phyloP scores from a whole-genome alignment of 129 eudicot species.

The Flaveria linearis region DNA sequence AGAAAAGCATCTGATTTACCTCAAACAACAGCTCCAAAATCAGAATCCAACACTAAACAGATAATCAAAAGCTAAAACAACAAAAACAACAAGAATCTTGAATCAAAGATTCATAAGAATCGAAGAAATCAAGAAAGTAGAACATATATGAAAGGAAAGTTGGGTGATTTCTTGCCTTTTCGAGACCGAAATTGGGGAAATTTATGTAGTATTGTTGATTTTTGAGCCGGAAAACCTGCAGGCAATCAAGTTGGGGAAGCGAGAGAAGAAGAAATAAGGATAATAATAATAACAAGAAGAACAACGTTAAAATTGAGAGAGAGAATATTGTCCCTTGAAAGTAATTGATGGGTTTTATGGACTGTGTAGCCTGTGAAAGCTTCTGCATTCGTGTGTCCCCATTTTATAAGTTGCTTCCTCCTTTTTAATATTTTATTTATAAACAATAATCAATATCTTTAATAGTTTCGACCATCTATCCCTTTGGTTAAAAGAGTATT shows the following conservation, averaged over 20 bases:
- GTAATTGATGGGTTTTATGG: slow-evolving; percentile 21
- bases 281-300: not conserved
- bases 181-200: slow-evolving; percentile 16
- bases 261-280: slow-evolving; percentile 18
- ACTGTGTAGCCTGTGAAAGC: slow-evolving; percentile 22
- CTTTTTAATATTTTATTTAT: slow-evolving; percentile 7
- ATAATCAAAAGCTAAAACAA: not conserved
- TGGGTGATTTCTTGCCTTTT: slow-evolving; percentile 38
- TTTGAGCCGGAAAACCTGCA: slow-evolving; percentile 26
- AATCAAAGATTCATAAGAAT: slow-evolving; percentile 21
- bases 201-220: slow-evolving; percentile 2
- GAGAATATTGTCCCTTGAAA: slow-evolving; percentile 1
- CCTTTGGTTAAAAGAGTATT: too few species aligned
- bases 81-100: not conserved
- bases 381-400: slow-evolving; percentile 35
- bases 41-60: slow-evolving; percentile 12
- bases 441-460: not conserved
- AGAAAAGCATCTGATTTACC: slow-evolving; percentile 18
- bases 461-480: not conserved
- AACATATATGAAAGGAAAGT: slow-evolving; percentile 13
- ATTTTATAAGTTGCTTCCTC: slow-evolving; percentile 24
- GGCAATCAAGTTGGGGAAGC: slow-evolving; percentile 27
- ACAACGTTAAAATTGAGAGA: slow-evolving; percentile 16
- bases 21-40: slow-evolving; percentile 25
- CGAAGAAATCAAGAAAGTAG: slow-evolving; percentile 21